phyloP scores from a whole-genome alignment of 345 rosid species.

The Hibiscus syriacus region DNA sequence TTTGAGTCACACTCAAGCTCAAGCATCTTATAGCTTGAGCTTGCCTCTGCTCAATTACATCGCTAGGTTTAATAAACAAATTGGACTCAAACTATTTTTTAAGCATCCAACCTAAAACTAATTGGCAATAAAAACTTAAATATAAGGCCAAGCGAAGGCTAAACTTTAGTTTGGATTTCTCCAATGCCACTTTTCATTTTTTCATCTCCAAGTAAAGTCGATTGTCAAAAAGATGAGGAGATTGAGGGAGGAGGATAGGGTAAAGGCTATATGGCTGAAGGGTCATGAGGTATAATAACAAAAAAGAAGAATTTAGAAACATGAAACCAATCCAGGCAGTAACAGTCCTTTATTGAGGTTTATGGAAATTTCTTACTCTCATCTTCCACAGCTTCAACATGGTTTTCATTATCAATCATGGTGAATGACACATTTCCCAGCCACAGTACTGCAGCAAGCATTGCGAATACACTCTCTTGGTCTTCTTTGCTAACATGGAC shows the following conservation, averaged over 20 bases:
- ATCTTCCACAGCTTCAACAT: constrained; percentile 73
- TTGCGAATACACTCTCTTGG: constrained; percentile 89
- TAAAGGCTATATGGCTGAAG: not conserved
- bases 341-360: not conserved
- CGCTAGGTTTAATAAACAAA: not conserved
- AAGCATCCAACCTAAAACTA: not conserved
- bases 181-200: not conserved
- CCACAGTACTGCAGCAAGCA: constrained; percentile 99
- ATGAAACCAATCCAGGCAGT: not conserved
- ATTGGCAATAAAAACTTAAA: not conserved
- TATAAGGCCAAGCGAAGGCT: not conserved
- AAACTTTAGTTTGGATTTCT: not conserved
- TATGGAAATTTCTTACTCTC: constrained; percentile 53
- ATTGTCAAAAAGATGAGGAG: too few species aligned
- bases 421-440: constrained; percentile 81
- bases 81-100: not conserved
- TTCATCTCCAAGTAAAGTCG: not conserved
- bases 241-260: not conserved
- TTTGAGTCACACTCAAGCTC: not conserved
- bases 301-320: not conserved
- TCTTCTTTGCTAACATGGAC: constrained; percentile 95
- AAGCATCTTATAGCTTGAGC: not conserved
- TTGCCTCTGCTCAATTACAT: not conserved
- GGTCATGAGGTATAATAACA: not conserved
- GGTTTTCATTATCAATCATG: constrained; percentile 84